Evolutionary conservation across 345 rosid genomes (phyloP), one percentile per base, ranked within the genome.

Genomic region (Adansonia digitata): DNA sequence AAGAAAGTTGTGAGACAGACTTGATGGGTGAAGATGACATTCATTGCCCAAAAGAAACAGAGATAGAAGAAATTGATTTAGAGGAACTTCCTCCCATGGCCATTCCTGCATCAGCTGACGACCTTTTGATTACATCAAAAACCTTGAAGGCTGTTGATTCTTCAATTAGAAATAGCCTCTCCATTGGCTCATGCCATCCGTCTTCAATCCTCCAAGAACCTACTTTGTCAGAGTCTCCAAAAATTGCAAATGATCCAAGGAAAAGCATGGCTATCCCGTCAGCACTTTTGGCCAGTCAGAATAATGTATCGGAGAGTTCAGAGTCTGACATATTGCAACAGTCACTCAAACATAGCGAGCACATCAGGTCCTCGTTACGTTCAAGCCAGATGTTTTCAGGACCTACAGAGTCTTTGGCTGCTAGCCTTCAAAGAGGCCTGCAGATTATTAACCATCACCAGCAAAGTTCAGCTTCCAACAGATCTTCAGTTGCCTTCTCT

Each of bases 341-440:
- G 69, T 83, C 88, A 67, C 65, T 84, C 55, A 82, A 74, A 75
- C 86, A 84, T 67, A 86, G 85, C 77, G 92, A 86, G 77, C 84
- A 85, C 48, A 78, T 92, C 45, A 80, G 89, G 60, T 84, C 97
- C 73, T 95, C 99, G 63, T 75, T 91, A 82, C 88, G 78, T 18
- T 85, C 94, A 68, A 91, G 98, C 90, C 90, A 86, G 79, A 66
- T 84, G n/a, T 82, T 85, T 79, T 77, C 82, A 72, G 89, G 91
- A 45, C 88, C 94, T 27, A 81, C 97, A 13, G 97, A 94, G 55
- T 88, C 92, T 71, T 84, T 95, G 83, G 98, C 97, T 49, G 94
- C 93, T n/a, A 93, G 98, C 81, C 97, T 95, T 69, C 91, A 81
- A 46, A 91, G 93, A 84, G 98, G 99, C 78, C 78, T 91, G 88